Percentiles rank a stretch among this genome's conserved stretches.
These are phyloP conservation scores for Arthromyces matolae DNA, from an alignment of 768 basidiomycete genomes.

Conservation along the genomic window DNA sequence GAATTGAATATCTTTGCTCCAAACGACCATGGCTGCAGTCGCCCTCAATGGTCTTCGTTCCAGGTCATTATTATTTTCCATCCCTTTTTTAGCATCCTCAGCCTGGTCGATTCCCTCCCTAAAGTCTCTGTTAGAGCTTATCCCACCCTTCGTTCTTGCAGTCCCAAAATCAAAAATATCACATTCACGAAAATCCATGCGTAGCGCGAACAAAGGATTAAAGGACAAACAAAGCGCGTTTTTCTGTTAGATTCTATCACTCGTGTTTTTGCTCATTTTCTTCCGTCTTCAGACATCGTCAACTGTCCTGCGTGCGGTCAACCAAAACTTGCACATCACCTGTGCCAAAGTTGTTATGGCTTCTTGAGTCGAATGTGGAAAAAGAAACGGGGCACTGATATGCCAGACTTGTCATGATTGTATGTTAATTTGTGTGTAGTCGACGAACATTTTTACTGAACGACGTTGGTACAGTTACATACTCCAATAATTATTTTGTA, in stretches of 20 bases:
- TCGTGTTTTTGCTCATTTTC: not conserved
- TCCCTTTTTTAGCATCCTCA: constrained; percentile 22
- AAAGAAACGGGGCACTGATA: constrained; percentile 31
- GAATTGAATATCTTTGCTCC: constrained; percentile 22
- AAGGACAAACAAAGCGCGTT: constrained; percentile 87
- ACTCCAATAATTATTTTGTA: not conserved
- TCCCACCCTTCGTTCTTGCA: constrained; percentile 85
- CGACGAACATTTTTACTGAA: too few species aligned
- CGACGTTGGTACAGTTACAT: too few species aligned
- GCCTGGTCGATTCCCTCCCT: constrained; percentile 38
- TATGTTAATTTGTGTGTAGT: not conserved
- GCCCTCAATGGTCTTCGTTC: constrained; percentile 23
- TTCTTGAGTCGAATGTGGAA: constrained; percentile 68
- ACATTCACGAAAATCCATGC: constrained; percentile 93
- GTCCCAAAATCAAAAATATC: constrained; percentile 94
- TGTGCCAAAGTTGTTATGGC: constrained; percentile 80
- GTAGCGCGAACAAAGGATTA: constrained; percentile 89
- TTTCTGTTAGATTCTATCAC: not conserved
- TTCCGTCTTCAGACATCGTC: constrained; percentile 64
- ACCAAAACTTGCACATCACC: constrained; percentile 84
- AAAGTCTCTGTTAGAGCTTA: constrained; percentile 57
- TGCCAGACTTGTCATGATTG: constrained; percentile 38
- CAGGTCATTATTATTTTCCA: too few species aligned
- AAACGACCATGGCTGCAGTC: constrained; percentile 32
- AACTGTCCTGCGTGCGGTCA: constrained; percentile 87